phyloP scores from a whole-genome alignment of 805 yeast species.

The Millerozyma miso region DNA sequence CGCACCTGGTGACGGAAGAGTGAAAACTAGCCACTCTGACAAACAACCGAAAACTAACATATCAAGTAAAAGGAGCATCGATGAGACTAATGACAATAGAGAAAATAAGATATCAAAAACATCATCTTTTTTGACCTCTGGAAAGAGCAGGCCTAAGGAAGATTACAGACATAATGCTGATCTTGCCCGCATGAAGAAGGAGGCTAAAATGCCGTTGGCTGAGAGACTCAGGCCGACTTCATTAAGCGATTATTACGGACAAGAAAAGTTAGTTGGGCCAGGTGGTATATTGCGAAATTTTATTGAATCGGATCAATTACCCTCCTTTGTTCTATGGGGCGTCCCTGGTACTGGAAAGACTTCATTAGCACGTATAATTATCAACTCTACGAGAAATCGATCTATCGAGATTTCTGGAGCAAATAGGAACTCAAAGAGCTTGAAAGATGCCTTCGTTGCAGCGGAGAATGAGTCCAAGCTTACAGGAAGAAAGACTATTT shows the following conservation, averaged over 20 bases:
- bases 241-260: slow-evolving; percentile 38
- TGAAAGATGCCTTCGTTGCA: slow-evolving; percentile 30
- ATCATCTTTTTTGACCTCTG: slow-evolving; percentile 1
- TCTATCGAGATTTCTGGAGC: slow-evolving; percentile 41
- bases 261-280: slow-evolving; percentile 35
- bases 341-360: slow-evolving; percentile 45
- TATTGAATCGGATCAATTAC: slow-evolving; percentile 29
- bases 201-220: slow-evolving; percentile 31
- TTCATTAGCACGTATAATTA: slow-evolving; percentile 37
- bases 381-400: slow-evolving; percentile 24
- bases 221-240: slow-evolving; percentile 37
- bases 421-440: slow-evolving; percentile 31
- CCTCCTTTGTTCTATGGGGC: slow-evolving; percentile 43
- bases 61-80: neutral
- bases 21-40: neutral
- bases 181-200: slow-evolving; percentile 12
- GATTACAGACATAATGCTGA: slow-evolving; percentile 8
- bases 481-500: slow-evolving; percentile 37
- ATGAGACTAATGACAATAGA: neutral
- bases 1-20: neutral
- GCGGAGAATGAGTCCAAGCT: slow-evolving; percentile 34
- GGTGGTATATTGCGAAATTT: slow-evolving; percentile 34
- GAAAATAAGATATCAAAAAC: slow-evolving; percentile 3
- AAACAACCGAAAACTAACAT: neutral
- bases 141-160: slow-evolving; percentile 3